A percentile compares a stretch with the other conserved stretches of the same genome.
Conservation (phyloP, 139 green algal genomes). For the Haematococcus sp. region DNA sequence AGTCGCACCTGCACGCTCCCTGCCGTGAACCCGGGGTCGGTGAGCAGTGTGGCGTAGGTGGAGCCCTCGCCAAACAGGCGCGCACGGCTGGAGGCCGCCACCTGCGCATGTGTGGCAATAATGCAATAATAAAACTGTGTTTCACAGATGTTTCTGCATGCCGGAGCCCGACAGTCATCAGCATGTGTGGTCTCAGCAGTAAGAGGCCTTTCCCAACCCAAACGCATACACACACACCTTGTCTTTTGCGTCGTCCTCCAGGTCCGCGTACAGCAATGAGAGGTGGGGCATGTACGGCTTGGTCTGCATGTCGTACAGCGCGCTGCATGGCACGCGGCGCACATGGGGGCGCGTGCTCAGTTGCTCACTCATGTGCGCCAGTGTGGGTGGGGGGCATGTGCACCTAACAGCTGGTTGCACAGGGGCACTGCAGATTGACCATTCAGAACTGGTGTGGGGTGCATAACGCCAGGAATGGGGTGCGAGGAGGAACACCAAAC, state of each 20-base stretch:
- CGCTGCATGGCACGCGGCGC: conserved; percentile 3
- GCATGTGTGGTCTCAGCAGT: neutral
- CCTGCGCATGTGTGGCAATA: neutral
- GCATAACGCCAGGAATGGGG: no score
- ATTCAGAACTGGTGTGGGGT: no score
- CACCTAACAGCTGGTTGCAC: no score
- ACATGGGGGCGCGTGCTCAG: no score
- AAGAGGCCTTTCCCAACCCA: no score
- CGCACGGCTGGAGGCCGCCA: neutral
- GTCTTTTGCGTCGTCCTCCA: neutral
- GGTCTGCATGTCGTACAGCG: conserved; percentile 15
- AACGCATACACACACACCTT: conserved; percentile 9
- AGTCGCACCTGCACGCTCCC: conserved; percentile 8
- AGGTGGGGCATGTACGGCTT: conserved; percentile 56
- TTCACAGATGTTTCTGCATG: neutral
- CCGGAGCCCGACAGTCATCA: neutral
- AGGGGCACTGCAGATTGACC: no score
- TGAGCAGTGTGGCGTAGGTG: conserved; percentile 48
- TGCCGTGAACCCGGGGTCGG: conserved; percentile 36
- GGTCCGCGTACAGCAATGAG: conserved; percentile 50
- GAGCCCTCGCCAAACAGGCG: conserved; percentile 36
- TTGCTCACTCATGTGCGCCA: no score
- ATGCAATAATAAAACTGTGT: neutral
- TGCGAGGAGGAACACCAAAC: no score
- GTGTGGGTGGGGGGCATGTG: no score